A percentile compares a stretch with the other conserved stretches of the same genome.
Evolutionary conservation across 768 basidiomycete genomes (phyloP).

Genomic region (Leccinum obscurum): DNA sequence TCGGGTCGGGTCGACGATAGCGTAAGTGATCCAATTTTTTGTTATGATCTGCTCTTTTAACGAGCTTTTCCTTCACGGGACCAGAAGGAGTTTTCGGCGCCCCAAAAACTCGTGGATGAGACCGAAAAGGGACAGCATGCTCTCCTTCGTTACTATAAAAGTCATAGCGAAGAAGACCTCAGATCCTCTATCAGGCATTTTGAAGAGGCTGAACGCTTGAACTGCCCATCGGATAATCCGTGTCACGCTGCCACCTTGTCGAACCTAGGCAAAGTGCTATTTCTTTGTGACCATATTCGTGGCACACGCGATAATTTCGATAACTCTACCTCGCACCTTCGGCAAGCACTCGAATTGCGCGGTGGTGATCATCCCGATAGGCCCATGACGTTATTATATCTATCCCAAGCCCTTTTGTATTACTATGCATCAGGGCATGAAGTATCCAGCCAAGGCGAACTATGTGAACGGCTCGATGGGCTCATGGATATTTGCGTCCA

Average conservation of each 20-base stretch:
- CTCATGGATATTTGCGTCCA: too few species aligned
- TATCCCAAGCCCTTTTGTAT: too few species aligned
- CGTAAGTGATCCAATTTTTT: not conserved
- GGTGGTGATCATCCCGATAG: too few species aligned
- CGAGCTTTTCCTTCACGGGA: too few species aligned
- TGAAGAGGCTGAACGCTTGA: not conserved
- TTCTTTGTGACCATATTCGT: conserved; percentile 1
- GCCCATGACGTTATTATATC: too few species aligned
- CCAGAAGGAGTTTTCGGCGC: not conserved
- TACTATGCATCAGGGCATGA: too few species aligned
- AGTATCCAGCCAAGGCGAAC: too few species aligned
- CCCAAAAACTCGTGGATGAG: not conserved
- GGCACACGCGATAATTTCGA: conserved; percentile 1
- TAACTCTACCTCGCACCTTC: conserved; percentile 1
- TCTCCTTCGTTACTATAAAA: not conserved
- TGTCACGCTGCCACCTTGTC: conserved; percentile 10
- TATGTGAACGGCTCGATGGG: too few species aligned
- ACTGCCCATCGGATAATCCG: not conserved
- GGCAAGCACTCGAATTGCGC: not conserved
- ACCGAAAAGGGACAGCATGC: conserved; percentile 6
- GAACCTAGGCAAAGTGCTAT: conserved; percentile 17
- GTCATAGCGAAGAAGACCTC: not conserved
- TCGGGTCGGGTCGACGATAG: not conserved
- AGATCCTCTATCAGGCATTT: conserved; percentile 3
- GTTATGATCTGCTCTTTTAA: not conserved